Evolutionary conservation across 1,284 basidiomycete species (phyloP).

Genomic region (Tilletiaria anomala): DNA sequence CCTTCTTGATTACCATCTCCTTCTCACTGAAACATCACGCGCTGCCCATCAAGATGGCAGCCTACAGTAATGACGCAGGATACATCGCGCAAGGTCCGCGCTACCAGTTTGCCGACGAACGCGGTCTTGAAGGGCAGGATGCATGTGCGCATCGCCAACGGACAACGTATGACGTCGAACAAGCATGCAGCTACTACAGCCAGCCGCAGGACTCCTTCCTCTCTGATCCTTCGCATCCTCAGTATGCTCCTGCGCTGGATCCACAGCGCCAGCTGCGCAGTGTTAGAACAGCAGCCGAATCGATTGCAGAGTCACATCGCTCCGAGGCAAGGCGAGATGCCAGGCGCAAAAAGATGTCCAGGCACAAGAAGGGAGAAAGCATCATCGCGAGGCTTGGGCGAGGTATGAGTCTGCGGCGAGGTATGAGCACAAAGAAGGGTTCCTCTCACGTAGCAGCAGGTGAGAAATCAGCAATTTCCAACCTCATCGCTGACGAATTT

Average conservation of each 20-base stretch:
- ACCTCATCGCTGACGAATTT: too few species aligned
- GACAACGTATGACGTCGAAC: too few species aligned
- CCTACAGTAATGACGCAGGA: too few species aligned
- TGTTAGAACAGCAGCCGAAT: conserved; percentile 31
- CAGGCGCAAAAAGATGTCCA: too few species aligned
- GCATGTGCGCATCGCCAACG: too few species aligned
- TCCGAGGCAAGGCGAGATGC: conserved; percentile 26
- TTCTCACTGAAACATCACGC: too few species aligned
- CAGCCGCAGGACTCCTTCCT: conserved; percentile 16
- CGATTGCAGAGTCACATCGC: conserved; percentile 30
- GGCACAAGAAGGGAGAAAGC: conserved; percentile 12
- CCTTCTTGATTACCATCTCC: too few species aligned
- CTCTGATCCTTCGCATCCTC: conserved; percentile 26
- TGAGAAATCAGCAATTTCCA: neutral
- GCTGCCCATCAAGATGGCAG: too few species aligned
- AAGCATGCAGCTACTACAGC: too few species aligned
- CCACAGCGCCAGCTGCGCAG: conserved; percentile 30
- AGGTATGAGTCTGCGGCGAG: conserved; percentile 13
- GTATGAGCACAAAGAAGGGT: neutral
- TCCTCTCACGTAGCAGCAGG: neutral
- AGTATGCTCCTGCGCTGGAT: conserved; percentile 30
- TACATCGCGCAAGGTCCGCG: too few species aligned
- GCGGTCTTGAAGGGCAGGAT: too few species aligned
- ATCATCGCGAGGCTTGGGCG: conserved; percentile 22
- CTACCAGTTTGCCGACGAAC: too few species aligned